Evolutionary conservation across 148 eudicot genomes (phyloP).

Genomic region (Rhododendron simsii): DNA sequence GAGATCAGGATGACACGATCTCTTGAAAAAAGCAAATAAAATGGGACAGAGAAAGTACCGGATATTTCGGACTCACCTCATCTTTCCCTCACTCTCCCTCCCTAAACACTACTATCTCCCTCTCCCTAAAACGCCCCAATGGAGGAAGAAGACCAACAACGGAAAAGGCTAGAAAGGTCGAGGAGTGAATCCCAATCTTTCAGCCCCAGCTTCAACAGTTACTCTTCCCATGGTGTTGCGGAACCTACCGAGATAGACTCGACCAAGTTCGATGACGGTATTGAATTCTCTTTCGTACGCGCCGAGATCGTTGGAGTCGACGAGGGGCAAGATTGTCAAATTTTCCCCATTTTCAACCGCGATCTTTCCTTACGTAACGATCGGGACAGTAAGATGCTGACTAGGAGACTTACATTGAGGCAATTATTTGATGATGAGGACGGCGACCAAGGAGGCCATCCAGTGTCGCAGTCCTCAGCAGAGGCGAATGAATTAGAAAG

Average conservation of each 20-base stretch:
- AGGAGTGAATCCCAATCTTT: background rate
- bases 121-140: background rate
- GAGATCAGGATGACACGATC: too few relatives aligned
- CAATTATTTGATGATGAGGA: constrained; percentile 7
- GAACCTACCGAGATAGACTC: background rate
- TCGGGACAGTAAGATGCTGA: background rate
- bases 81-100: background rate
- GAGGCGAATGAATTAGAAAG: constrained; percentile 20
- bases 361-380: background rate
- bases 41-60: too few relatives aligned
- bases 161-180: background rate
- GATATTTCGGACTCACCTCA: background rate
- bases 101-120: background rate
- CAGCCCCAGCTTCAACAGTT: background rate
- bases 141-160: background rate
- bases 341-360: constrained; percentile 14
- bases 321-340: background rate
- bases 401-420: constrained; percentile 11
- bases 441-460: constrained; percentile 4
- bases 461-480: background rate
- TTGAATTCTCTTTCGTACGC: background rate
- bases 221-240: background rate
- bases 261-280: background rate
- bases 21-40: too few relatives aligned
- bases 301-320: background rate